Conservation (phyloP, 176 grass and related monocot genomes). For the Eleusine indica region DNA sequence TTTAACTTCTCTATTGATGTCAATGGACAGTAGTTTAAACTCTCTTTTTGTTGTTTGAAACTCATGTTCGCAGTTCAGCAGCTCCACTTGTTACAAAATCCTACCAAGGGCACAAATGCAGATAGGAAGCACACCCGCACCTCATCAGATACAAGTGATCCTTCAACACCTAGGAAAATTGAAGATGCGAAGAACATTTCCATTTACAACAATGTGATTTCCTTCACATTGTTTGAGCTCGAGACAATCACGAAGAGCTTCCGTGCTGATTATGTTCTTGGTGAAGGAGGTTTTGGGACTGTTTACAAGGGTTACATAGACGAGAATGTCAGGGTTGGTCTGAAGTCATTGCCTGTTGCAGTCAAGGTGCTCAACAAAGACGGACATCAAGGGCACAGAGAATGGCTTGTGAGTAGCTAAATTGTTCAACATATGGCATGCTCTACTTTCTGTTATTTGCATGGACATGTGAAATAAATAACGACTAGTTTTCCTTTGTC, state of each 20-base stretch:
- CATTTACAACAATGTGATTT: constrained; percentile 95
- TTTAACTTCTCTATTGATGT: not conserved
- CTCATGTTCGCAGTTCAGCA: constrained; percentile 72
- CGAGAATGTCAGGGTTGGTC: constrained; percentile 94
- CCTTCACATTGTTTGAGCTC: constrained; percentile 94
- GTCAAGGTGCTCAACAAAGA: constrained; percentile 99
- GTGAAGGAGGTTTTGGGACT: constrained; percentile 95
- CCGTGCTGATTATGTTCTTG: constrained; percentile 90
- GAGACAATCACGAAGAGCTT: constrained; percentile 99
- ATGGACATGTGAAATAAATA: constrained; percentile 6
- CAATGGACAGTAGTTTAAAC: not conserved
- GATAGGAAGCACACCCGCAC: constrained; percentile 69
- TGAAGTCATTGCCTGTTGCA: constrained; percentile 93
- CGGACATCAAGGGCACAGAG: constrained; percentile 95
- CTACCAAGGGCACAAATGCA: constrained; percentile 56
- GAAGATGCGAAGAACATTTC: constrained; percentile 93
- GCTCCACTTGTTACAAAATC: constrained; percentile 85
- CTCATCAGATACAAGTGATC: constrained; percentile 79
- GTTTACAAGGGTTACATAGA: constrained; percentile 99
- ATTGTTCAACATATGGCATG: constrained; percentile 24
- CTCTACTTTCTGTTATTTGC: not conserved
- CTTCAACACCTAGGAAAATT: constrained; percentile 70
- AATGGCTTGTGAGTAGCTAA: constrained; percentile 97
- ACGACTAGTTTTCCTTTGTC: not conserved
- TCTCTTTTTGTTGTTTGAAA: constrained; percentile 17